Conservation (phyloP, 2,329 filamentous ascomycete genomes). For the Trichoderma oligosporum region DNA sequence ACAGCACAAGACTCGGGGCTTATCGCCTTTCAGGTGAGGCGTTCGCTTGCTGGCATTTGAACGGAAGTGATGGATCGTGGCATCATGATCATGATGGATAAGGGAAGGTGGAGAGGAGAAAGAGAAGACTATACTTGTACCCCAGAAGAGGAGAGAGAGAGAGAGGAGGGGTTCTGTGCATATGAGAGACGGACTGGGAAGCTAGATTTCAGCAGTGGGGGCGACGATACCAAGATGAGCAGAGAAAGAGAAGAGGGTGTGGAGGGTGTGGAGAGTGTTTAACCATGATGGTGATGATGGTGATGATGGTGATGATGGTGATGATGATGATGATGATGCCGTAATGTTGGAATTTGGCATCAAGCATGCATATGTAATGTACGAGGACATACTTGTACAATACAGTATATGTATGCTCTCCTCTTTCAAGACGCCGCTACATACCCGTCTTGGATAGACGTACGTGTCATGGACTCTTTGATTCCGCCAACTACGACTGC, state of each 20-base stretch:
- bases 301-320: background rate
- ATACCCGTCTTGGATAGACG: background rate
- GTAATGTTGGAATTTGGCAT: slow-evolving; percentile 14
- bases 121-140: background rate
- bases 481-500: background rate
- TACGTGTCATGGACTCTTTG: slow-evolving; percentile 7
- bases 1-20: slow-evolving; percentile 2
- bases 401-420: background rate
- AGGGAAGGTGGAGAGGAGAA: background rate
- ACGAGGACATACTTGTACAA: background rate
- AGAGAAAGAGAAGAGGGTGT: background rate
- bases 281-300: background rate
- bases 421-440: background rate
- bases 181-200: background rate
- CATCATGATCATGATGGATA: slow-evolving; percentile 8
- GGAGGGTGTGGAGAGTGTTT: background rate
- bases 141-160: slow-evolving; percentile 6
- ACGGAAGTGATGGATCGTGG: slow-evolving; percentile 16
- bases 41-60: slow-evolving; percentile 6
- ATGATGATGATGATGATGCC: background rate
- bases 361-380: slow-evolving; percentile 7
- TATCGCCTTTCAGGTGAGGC: slow-evolving; percentile 20
- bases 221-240: slow-evolving; percentile 7
- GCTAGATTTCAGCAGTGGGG: background rate
- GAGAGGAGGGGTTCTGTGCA: slow-evolving; percentile 4